Evolutionary conservation across 768 basidiomycete genomes (phyloP).

Genomic region (Hebeloma cylindrosporum): DNA sequence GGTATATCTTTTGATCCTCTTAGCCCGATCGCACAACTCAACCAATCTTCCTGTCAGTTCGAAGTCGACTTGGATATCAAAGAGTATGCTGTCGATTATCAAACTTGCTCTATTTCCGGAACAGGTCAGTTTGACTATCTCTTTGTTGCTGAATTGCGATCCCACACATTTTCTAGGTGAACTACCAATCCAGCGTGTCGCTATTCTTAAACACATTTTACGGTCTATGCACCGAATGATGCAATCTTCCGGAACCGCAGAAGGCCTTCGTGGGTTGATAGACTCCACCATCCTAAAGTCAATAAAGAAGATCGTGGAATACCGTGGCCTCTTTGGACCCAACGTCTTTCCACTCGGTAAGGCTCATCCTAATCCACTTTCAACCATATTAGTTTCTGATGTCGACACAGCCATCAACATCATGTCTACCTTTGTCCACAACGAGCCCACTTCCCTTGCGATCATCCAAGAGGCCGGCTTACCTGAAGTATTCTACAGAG

Average conservation of each 20-base stretch:
- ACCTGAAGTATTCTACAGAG: constrained; percentile 85
- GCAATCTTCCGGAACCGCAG: constrained; percentile 91
- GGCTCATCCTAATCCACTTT: constrained; percentile 19
- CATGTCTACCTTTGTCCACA: constrained; percentile 97
- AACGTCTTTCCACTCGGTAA: constrained; percentile 82
- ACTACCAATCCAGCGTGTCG: constrained; percentile 70
- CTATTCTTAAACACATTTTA: constrained; percentile 86
- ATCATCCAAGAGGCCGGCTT: constrained; percentile 92
- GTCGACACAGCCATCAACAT: constrained; percentile 75
- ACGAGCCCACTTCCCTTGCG: constrained; percentile 91
- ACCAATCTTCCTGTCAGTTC: constrained; percentile 39
- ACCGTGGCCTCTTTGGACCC: constrained; percentile 82
- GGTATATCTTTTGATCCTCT: constrained; percentile 49
- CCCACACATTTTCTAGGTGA: constrained; percentile 45
- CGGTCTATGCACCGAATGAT: constrained; percentile 97
- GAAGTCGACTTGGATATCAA: constrained; percentile 68
- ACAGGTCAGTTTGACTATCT: constrained; percentile 16
- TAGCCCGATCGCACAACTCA: not conserved
- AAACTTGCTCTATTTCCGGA: constrained; percentile 22
- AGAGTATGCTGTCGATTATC: constrained; percentile 41
- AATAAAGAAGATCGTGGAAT: constrained; percentile 84
- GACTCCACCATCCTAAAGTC: constrained; percentile 85
- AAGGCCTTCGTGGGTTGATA: constrained; percentile 91
- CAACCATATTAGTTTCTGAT: constrained; percentile 3
- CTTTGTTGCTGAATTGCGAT: not conserved